Base-by-base conservation (phyloP, 176 grass and related monocot genomes). In the Carex myosuroides region DNA sequence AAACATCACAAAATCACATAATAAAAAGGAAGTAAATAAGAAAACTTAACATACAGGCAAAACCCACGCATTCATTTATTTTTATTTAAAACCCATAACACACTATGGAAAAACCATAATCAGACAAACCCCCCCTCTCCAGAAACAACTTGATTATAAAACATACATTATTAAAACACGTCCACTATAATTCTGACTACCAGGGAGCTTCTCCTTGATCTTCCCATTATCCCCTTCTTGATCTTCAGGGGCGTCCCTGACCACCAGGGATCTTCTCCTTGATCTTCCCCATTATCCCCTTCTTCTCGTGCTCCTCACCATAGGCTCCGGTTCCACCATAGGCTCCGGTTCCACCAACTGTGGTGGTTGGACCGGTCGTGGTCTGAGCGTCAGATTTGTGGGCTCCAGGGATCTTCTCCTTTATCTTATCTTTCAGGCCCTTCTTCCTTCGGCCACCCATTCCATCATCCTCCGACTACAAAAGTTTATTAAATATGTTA, bases 201-300 rank as follows among this genome's bases (percentile, higher is more conserved):
- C 84, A 9, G 94, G 94, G 14, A 97, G 88, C 85, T 94, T 94
- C 85, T 97, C 88, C 82, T 91, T 97, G 84, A 97, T 93, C 89
- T 92, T 97, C 7, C 91, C 84, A 97, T 90, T 16, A 97, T 21
- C 2, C 94, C 94, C 71, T 97, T 94, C 89, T 97, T 91, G 29
- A 29, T 2, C 29, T 29, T 29, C 29, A 29, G 26, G 26, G 26
- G 29, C 29, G 29, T 29, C 26, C 26, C 26, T 29, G 29, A 29
- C 29, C 29, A 9, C 94, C 84, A 9, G 94, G 94, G 14, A 97
- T 86, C 85, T 94, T 94, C 84, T 97, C 89, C 84, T 94, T 97
- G 82, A 97, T 94, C 89, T 92, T 97, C 13, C 82, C 91, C 84
- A 97, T 90, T 16, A 97, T 21, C 2, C 94, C 94, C 71, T 97